These are phyloP conservation scores for Linnemannia schmuckeri DNA, from an alignment of 192 early-diverging fungal genomes.

Conservation along the genomic window DNA sequence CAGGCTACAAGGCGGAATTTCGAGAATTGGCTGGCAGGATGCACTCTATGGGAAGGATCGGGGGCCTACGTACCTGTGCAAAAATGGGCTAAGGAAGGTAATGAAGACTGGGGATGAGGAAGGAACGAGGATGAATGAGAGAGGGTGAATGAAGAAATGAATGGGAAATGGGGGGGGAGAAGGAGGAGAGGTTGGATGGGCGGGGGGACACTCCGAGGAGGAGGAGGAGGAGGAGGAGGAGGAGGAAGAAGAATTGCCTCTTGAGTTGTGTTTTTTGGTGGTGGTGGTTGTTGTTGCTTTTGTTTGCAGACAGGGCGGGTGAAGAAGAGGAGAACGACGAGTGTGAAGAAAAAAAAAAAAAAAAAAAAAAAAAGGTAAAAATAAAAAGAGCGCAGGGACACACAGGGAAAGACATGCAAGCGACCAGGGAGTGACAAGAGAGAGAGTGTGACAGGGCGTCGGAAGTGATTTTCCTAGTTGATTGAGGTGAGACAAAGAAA, in stretches of 20 bases:
- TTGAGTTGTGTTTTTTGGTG: neutral
- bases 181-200: neutral
- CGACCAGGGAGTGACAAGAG: neutral
- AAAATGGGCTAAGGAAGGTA: neutral
- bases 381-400: neutral
- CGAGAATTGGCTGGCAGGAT: neutral
- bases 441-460: conserved; percentile 5
- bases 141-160: neutral
- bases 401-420: no score
- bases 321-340: no score
- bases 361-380: neutral
- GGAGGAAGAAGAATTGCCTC: neutral
- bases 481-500: neutral
- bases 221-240: neutral
- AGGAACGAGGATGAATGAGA: neutral
- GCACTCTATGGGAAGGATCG: no score
- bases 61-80: neutral
- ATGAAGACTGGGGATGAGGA: neutral
- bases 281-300: no score
- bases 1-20: neutral
- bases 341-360: neutral
- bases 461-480: neutral
- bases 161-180: neutral
- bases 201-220: no score
- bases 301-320: no score